Base-by-base conservation (phyloP, 2,329 filamentous ascomycete genomes). In the Epichloe scottii region DNA sequence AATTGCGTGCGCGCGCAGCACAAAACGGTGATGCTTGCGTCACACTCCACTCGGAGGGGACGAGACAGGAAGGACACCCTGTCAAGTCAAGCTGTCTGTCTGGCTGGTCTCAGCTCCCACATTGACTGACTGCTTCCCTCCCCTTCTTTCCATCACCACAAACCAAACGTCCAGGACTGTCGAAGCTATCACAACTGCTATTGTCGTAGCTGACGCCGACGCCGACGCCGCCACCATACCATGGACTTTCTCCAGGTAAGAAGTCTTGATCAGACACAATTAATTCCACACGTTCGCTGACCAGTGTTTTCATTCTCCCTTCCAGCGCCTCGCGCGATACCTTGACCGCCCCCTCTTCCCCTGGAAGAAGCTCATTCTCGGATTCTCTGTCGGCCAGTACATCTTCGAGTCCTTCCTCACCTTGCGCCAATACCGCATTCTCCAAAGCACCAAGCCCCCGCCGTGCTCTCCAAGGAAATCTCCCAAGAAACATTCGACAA, bases 291-390 rank as follows among this genome's bases (percentile, higher is more conserved):
- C 30, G 10, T 30, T 40, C 42, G 35, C 46, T 52, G 21, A 49
- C 34, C 39, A 21, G 5, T 19, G 8, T 34, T n/a, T 49, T 1
- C 7, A 11, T 35, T 41, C 38, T 44, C 19, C 21, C 17, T 10
- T 46, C 46, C 63, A 84, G 80, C 78, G 79, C 74, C 82, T 97
- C 59, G 88, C 89, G 65, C 81, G 81, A 68, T 83, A 86, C 69
- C 84, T 97, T 62, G 93, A 98, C 74, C 82, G 87, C 64, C 90
- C 91, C 53, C 76, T 87, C 64, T 95, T 97, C 73, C 91, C 93
- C 51, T 98, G 93, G 93, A 98, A 96, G 81, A 86, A 82, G 67
- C 82, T 98, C 61, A 90, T 98, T 62, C 79, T 97, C 60, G 87
- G 89, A 62, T 98, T 98, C 73, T 95, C 89, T 33, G 68, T 97